Evolutionary conservation across 768 basidiomycete species (phyloP), one percentile per base, ranked within the genome.

Genomic region (Boletus eberwhitei): DNA sequence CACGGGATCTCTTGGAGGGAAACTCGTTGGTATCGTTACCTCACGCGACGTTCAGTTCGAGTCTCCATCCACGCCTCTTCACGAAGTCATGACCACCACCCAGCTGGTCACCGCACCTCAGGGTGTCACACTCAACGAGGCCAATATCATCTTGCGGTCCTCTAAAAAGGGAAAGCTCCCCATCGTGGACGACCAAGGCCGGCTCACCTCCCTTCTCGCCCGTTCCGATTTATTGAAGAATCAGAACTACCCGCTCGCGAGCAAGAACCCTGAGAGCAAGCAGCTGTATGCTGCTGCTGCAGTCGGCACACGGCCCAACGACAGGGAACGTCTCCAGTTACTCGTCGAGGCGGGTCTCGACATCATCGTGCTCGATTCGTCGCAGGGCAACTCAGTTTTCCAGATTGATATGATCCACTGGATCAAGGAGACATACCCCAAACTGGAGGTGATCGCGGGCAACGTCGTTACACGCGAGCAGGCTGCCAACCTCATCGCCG

Each of bases 381-480:
- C 91, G 1, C 97, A 99, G 71, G 97, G 97, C 52, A 97, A 98
- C 76, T 97, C 94, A 6, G 69, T 87, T 43, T 99, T 79, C 78
- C 95, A 98, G 69, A 80, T 90, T 61, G 94, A 98, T 40, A 98
- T 98, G 90, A 84, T 99, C 61, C 71, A 80, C 48, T 97, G 91
- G 88, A 90, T 97, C 77, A 98, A 98, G 73, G 43, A 76, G 42
- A 89, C 85, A 2, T 93, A 80, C 75, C 91, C 95, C 7, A 76
- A 82, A 47, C 81, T 99, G 55, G 91, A 99, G 65, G 87, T 98
- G 60, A 90, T 99, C 55, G 96, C 93, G 2, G 96, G 97, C 38
- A 98, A 99, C 70, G 95, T 99, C 56, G 96, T 99, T 59, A 98
- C 95, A 5, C 87, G 97, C 53, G 95, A 97, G 67, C 97, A 98